These are phyloP conservation scores for Skeletonema menzelii DNA, from an alignment of 108 stramenopile genomes.

Conservation along the genomic window DNA sequence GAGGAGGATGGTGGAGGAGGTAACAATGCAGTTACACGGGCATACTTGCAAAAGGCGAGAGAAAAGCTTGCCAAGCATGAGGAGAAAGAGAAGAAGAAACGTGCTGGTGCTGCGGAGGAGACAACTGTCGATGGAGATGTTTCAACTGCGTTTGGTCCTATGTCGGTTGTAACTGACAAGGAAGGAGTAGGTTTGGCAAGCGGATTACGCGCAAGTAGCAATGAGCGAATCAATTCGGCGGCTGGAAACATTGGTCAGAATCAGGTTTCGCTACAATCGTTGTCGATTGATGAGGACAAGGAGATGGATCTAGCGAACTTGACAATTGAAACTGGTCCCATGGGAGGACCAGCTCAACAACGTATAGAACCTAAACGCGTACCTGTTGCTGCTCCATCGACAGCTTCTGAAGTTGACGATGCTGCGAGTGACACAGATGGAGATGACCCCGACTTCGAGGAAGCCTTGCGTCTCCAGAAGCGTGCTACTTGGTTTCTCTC, in stretches of 20 bases:
- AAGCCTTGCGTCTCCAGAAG: conserved; percentile 85
- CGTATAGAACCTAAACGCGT: conserved; percentile 10
- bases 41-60: conserved; percentile 85
- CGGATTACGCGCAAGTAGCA: conserved; percentile 19
- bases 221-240: conserved; percentile 13
- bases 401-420: conserved; percentile 3
- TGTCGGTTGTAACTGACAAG: conserved; percentile 69
- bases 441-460: conserved; percentile 86
- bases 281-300: conserved; percentile 34
- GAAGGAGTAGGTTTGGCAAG: conserved; percentile 38
- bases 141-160: conserved; percentile 52
- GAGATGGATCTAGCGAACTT: conserved; percentile 18
- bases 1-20: conserved; percentile 39
- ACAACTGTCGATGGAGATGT: conserved; percentile 52
- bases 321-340: conserved; percentile 42
- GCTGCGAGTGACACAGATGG: conserved; percentile 33
- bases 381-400: background rate
- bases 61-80: conserved; percentile 66
- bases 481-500: conserved; percentile 69
- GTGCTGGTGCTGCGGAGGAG: conserved; percentile 48
- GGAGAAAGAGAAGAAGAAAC: conserved; percentile 50
- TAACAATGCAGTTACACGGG: conserved; percentile 66
- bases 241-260: background rate
- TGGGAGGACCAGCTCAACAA: conserved; percentile 45
- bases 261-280: conserved; percentile 10